phyloP scores from a whole-genome alignment of 148 eudicot genomes.

The Chenopodium suecicum region DNA sequence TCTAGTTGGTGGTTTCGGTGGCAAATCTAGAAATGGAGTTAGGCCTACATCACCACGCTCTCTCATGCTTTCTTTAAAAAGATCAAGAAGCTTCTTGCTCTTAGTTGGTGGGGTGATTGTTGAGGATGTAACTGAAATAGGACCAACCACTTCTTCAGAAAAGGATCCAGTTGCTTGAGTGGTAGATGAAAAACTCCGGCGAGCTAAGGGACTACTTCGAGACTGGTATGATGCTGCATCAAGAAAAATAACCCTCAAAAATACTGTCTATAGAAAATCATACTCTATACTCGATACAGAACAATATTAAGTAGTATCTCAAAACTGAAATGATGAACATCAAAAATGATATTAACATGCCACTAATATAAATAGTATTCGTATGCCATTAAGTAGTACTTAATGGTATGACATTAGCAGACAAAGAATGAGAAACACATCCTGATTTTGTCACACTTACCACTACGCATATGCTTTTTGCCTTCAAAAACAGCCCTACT shows the following conservation, averaged over 20 bases:
- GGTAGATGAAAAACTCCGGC: slow-evolving; percentile 24
- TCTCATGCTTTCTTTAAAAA: slow-evolving; percentile 60
- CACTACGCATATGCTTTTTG: slow-evolving; percentile 24
- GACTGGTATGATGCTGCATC: slow-evolving; percentile 27
- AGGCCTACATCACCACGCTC: slow-evolving; percentile 24
- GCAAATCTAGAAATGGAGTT: slow-evolving; percentile 8
- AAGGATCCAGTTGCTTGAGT: slow-evolving; percentile 2
- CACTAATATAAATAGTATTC: too few species aligned
- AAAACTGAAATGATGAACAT: background rate
- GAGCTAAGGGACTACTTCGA: slow-evolving; percentile 25
- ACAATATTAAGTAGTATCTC: background rate
- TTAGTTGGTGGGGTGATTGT: slow-evolving; percentile 29
- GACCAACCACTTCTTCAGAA: slow-evolving; percentile 6
- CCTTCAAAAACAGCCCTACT: slow-evolving; percentile 34
- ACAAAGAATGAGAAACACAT: background rate
- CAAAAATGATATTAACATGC: too few species aligned
- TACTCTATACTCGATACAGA: too few species aligned
- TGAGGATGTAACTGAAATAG: slow-evolving; percentile 26
- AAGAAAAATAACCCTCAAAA: background rate
- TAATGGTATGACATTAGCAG: background rate
- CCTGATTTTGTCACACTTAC: slow-evolving; percentile 16
- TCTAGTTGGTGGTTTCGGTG: slow-evolving; percentile 31
- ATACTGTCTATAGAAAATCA: background rate
- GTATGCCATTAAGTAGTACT: background rate
- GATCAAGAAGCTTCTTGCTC: slow-evolving; percentile 56